Evolutionary conservation across 1,284 basidiomycete genomes (phyloP).

Genomic region (Cryptococcus jaspeensis): DNA sequence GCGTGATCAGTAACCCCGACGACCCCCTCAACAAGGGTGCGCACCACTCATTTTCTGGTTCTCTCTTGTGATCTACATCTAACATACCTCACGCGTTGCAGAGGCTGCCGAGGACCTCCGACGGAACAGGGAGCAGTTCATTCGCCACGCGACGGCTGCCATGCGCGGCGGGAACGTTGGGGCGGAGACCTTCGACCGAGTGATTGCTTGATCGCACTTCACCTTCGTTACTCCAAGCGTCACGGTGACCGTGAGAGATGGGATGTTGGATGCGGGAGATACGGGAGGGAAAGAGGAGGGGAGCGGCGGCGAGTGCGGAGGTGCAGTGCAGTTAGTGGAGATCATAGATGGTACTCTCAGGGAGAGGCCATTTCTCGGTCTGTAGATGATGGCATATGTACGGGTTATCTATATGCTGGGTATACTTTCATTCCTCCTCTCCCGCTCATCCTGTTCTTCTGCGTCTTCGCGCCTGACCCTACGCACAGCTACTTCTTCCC

Average conservation of each 20-base stretch:
- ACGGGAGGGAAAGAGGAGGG: no score
- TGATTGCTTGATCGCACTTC: constrained; percentile 50
- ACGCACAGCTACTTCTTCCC: no score
- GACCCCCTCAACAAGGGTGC: constrained; percentile 97
- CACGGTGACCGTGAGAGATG: no score
- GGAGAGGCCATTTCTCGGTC: background rate
- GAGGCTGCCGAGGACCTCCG: constrained; percentile 93
- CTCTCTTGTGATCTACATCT: no score
- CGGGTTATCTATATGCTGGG: constrained; percentile 5
- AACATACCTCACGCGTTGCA: constrained; percentile 46
- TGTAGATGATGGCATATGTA: no score
- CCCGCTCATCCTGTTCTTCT: background rate
- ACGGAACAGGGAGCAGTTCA: constrained; percentile 75
- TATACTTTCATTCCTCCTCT: constrained; percentile 1
- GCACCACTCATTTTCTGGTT: background rate
- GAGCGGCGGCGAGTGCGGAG: background rate
- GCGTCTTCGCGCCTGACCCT: no score
- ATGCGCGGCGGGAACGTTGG: constrained; percentile 77
- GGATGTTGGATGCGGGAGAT: no score
- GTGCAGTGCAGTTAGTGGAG: background rate
- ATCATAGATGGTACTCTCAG: background rate
- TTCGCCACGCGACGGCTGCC: constrained; percentile 74
- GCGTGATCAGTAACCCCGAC: constrained; percentile 68
- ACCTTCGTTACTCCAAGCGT: background rate
- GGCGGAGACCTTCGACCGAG: constrained; percentile 73